Evolutionary conservation across 148 eudicot species (phyloP), one percentile per base, ranked within the genome.

Genomic region (Cornus kousa): DNA sequence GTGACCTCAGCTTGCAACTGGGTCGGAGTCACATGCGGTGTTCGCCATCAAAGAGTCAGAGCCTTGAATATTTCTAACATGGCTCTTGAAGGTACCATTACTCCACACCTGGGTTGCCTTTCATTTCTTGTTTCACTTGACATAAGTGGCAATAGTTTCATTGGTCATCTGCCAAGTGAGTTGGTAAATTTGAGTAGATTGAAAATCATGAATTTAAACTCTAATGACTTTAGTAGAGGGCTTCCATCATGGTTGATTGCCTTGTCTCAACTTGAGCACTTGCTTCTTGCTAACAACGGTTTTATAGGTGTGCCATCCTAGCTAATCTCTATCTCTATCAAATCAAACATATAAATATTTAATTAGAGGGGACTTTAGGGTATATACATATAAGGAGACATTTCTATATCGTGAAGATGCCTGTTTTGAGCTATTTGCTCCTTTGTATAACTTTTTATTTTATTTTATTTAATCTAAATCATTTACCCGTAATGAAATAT

Each of bases 31-130:
- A 16, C 53, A 19, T 78, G 80, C n/a, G 22, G 66, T 23, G 8
- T 9, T 10, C 53, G 11, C 6, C 48, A 70, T 43, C 74, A 70
- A 1, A 70, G 80, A 50, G 80, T 78, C 20, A 69, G 53, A 20
- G 31, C 80, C 19, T 60, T 78, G n/a, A 57, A 55, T 19, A 13
- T 78, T n/a, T 55, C 74, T 0, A 43, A 69, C 68, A 23, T 70
- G 40, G 66, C 50, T 33, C 68, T 78, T 11, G 9, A 7, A n/a
- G 74, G 74, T 3, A 78, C 67, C 19, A 32, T 78, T 32, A 35
- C 74, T 57, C 80, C 80, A 1, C 74, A 70, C 33, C 7, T 78
- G 22, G 80, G 74, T 5, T 70, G 70, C 43, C 74, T 78, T 17
- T 46, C 80, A 5, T 78, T 78, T 55, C 55, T 78, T 6, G 46